These are phyloP conservation scores for Trametopsis cervina DNA, from an alignment of 768 basidiomycete species.

Conservation along the genomic window DNA sequence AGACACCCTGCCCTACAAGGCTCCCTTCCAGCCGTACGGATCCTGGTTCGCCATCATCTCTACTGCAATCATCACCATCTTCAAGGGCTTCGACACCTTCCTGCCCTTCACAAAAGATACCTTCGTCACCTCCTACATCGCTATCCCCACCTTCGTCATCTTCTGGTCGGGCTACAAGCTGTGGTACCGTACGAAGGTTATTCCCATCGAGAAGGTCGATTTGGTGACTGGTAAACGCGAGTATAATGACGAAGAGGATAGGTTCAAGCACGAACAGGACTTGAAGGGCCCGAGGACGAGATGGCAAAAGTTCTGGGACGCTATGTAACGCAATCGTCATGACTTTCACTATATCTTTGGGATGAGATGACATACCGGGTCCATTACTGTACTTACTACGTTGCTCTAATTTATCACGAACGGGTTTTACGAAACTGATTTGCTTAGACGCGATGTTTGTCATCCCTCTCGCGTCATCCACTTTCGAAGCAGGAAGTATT, in stretches of 20 bases:
- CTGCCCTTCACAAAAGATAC: constrained; percentile 44
- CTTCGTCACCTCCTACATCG: constrained; percentile 51
- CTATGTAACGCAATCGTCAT: constrained; percentile 14
- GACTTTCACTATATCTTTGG: neutral
- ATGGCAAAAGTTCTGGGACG: constrained; percentile 22
- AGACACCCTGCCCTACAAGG: constrained; percentile 42
- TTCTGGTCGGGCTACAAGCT: constrained; percentile 32
- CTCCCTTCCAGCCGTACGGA: constrained; percentile 58
- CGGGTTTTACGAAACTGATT: neutral
- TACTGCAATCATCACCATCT: constrained; percentile 46
- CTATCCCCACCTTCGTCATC: constrained; percentile 26
- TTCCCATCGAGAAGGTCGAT: constrained; percentile 46
- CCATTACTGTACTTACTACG: neutral
- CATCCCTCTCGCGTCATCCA: too few relatives aligned
- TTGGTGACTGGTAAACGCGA: constrained; percentile 49
- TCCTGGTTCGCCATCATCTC: constrained; percentile 51
- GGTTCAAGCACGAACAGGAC: constrained; percentile 37
- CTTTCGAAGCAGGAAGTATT: too few relatives aligned
- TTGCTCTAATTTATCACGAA: neutral
- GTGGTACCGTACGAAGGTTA: constrained; percentile 26
- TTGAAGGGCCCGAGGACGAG: constrained; percentile 17
- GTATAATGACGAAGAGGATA: constrained; percentile 59
- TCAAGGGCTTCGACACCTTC: constrained; percentile 47
- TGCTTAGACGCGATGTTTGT: neutral
- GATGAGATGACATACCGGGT: neutral